phyloP scores from a whole-genome alignment of 1,284 basidiomycete species.

The Boletus semigastroideus region DNA sequence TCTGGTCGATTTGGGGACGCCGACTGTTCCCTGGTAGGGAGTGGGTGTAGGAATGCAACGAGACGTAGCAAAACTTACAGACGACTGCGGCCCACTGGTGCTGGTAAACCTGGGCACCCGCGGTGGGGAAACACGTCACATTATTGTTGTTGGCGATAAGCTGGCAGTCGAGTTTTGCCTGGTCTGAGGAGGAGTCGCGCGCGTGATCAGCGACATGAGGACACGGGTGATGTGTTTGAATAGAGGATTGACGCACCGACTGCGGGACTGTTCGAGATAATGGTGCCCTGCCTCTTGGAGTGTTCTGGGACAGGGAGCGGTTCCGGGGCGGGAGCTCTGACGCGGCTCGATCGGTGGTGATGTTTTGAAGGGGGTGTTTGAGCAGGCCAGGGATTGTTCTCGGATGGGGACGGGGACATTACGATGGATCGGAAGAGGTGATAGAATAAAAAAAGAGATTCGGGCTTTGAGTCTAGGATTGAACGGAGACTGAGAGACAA shows the following conservation, averaged over 20 bases:
- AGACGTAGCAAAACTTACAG: slow-evolving; percentile 50
- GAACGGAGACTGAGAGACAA: slow-evolving; percentile 10
- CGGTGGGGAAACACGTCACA: slow-evolving; percentile 68
- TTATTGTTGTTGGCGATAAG: slow-evolving; percentile 58
- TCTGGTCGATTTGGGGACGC: slow-evolving; percentile 44
- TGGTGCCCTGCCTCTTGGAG: slow-evolving; percentile 26
- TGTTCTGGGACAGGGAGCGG: slow-evolving; percentile 13
- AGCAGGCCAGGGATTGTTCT: slow-evolving; percentile 38
- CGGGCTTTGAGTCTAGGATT: slow-evolving; percentile 19
- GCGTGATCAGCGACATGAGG: slow-evolving; percentile 9
- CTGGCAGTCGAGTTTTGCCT: slow-evolving; percentile 36
- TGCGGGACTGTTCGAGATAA: slow-evolving; percentile 39
- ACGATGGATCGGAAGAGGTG: slow-evolving; percentile 19
- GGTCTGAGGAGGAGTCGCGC: slow-evolving; percentile 26
- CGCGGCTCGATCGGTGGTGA: slow-evolving; percentile 26
- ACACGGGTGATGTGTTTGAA: slow-evolving; percentile 13
- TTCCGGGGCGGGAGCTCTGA: slow-evolving; percentile 14
- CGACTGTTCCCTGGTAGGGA: slow-evolving; percentile 49
- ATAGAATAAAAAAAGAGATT: slow-evolving; percentile 27
- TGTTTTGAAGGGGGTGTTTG: slow-evolving; percentile 35
- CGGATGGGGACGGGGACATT: slow-evolving; percentile 37
- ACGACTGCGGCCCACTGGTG: slow-evolving; percentile 71
- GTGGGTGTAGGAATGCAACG: slow-evolving; percentile 19
- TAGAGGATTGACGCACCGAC: slow-evolving; percentile 39
- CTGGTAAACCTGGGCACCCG: slow-evolving; percentile 55